Percentiles rank a stretch among this genome's conserved stretches.
Conservation (phyloP, 768 basidiomycete genomes). For the Butyriboletus loyo region DNA sequence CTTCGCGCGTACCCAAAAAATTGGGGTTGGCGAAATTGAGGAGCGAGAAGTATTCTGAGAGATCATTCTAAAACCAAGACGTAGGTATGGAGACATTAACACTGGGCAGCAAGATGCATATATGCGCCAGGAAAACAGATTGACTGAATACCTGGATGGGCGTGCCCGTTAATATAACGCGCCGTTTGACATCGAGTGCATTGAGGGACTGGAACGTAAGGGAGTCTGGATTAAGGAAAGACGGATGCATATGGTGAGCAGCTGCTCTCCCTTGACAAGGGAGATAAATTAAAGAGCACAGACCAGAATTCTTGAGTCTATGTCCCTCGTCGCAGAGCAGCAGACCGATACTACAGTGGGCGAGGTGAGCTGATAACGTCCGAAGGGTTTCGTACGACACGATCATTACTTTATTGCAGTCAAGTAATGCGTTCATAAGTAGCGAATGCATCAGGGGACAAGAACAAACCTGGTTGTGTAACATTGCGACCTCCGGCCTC, state of each 20-base stretch:
- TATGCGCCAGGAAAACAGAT: not conserved
- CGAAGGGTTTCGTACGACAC: conserved; percentile 97
- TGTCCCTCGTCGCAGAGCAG: conserved; percentile 98
- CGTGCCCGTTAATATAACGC: conserved; percentile 92
- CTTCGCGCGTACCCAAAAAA: conserved; percentile 81
- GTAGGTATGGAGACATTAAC: not conserved
- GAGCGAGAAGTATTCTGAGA: conserved; percentile 91
- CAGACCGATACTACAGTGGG: conserved; percentile 79
- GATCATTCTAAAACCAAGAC: conserved; percentile 64
- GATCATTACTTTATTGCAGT: conserved; percentile 77
- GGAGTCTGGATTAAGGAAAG: conserved; percentile 53
- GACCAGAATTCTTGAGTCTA: conserved; percentile 92
- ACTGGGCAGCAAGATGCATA: not conserved
- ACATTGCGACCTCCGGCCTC: conserved; percentile 85
- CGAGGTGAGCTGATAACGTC: conserved; percentile 71
- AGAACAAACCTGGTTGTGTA: conserved; percentile 74
- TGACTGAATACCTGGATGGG: conserved; percentile 68
- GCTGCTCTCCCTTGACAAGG: not conserved
- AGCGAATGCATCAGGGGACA: not conserved
- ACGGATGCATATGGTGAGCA: not conserved
- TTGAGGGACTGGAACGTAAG: conserved; percentile 85
- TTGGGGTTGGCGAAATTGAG: conserved; percentile 92
- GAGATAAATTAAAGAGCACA: conserved; percentile 15
- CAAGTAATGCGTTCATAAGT: not conserved
- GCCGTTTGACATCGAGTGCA: conserved; percentile 77